Evolutionary conservation across 2,329 filamentous ascomycete genomes (phyloP).

Genomic region (Talaromyces amestolkiae): DNA sequence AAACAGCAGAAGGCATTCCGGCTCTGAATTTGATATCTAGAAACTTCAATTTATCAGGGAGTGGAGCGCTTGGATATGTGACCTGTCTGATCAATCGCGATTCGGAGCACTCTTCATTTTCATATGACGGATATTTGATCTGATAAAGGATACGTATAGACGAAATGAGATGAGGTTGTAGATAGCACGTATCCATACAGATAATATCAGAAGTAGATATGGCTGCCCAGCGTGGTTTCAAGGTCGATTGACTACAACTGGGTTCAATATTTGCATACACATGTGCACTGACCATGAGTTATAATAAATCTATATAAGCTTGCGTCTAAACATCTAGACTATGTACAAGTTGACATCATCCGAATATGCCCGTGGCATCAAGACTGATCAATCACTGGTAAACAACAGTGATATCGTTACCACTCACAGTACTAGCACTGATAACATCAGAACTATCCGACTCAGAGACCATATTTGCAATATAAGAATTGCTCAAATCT

Average conservation of each 20-base stretch:
- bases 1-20: too few species aligned
- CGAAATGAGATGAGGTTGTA: not conserved
- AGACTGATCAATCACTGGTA: conserved; percentile 6
- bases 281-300: not conserved
- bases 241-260: not conserved
- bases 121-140: too few species aligned
- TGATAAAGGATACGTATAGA: too few species aligned
- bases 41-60: too few species aligned
- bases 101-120: too few species aligned
- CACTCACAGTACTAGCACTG: conserved; percentile 1
- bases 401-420: conserved; percentile 10
- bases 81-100: too few species aligned
- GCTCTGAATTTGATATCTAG: too few species aligned
- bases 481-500: conserved; percentile 1
- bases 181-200: not conserved
- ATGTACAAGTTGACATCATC: not conserved
- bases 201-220: not conserved
- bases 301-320: not conserved
- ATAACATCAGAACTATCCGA: conserved; percentile 10
- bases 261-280: not conserved
- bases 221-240: not conserved
- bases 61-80: too few species aligned
- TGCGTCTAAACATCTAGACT: not conserved
- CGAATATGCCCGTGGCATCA: too few species aligned
- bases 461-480: conserved; percentile 14